Evolutionary conservation across 1,284 basidiomycete genomes (phyloP).

Genomic region (Sphaerobolus stellatus): DNA sequence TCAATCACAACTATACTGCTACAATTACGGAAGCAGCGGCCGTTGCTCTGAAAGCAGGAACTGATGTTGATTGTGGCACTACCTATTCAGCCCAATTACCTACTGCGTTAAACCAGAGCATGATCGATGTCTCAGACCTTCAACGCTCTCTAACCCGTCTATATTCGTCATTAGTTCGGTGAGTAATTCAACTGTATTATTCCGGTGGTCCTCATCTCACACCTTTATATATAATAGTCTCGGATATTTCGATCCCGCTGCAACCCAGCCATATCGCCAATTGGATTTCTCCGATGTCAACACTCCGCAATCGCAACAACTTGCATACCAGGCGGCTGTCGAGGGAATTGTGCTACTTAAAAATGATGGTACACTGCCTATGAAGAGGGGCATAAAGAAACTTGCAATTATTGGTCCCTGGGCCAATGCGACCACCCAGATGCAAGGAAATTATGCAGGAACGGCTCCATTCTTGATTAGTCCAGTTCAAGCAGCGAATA

Average conservation of each 20-base stretch:
- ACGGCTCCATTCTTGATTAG: constrained; percentile 53
- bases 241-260: constrained; percentile 55
- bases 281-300: constrained; percentile 50
- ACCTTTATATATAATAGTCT: constrained; percentile 34
- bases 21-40: constrained; percentile 47
- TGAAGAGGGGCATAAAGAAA: constrained; percentile 41
- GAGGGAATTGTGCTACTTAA: constrained; percentile 57
- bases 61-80: constrained; percentile 54
- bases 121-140: constrained; percentile 46
- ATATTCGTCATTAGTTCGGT: constrained; percentile 55
- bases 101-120: constrained; percentile 45
- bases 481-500: constrained; percentile 47
- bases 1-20: constrained; percentile 46
- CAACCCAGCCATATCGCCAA: constrained; percentile 49
- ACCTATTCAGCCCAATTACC: constrained; percentile 46
- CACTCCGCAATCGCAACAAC: constrained; percentile 43
- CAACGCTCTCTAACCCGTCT: constrained; percentile 43
- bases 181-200: constrained; percentile 13
- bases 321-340: constrained; percentile 50
- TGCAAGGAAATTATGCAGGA: constrained; percentile 59
- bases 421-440: constrained; percentile 52
- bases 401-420: constrained; percentile 55
- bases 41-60: constrained; percentile 51
- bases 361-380: constrained; percentile 54
- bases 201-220: too few species aligned